Conservation (phyloP, 2,329 filamentous ascomycete species). For the Berkeleyomyces basicola region DNA sequence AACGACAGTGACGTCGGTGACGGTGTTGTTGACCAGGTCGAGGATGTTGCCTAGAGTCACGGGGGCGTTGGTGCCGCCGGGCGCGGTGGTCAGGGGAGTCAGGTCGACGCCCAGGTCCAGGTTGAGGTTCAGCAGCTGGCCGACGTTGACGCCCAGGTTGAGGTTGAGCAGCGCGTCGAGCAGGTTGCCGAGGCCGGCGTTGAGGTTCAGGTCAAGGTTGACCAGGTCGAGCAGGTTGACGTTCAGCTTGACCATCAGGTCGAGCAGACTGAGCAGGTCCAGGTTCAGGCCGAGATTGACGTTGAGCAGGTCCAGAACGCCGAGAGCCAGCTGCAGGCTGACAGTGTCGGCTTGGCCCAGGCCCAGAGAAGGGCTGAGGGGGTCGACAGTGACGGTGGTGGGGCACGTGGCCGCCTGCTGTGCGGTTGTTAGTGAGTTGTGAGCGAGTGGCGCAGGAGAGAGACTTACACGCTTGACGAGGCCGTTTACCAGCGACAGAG, state of each 20-base stretch:
- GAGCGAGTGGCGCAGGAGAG: not conserved
- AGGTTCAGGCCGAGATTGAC: slow-evolving; percentile 3
- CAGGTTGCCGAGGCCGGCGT: slow-evolving; percentile 4
- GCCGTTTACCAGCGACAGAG: not conserved
- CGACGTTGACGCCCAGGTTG: slow-evolving; percentile 5
- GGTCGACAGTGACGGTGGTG: slow-evolving; percentile 9
- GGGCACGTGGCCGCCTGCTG: not conserved
- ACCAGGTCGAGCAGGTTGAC: slow-evolving; percentile 12
- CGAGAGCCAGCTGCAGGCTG: slow-evolving; percentile 5
- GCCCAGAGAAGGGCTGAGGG: slow-evolving; percentile 1
- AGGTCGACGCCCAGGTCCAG: slow-evolving; percentile 8
- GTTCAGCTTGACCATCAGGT: slow-evolving; percentile 6
- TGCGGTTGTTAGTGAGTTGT: not conserved
- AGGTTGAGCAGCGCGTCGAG: slow-evolving; percentile 5
- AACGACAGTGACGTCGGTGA: not conserved
- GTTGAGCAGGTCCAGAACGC: slow-evolving; percentile 8
- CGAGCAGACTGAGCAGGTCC: slow-evolving; percentile 5
- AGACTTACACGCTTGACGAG: slow-evolving; percentile 8
- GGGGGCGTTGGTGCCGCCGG: not conserved
- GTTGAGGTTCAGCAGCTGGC: slow-evolving; percentile 5
- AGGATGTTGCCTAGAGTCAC: slow-evolving; percentile 8
- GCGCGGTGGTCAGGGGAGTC: not conserved
- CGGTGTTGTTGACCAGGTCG: slow-evolving; percentile 1
- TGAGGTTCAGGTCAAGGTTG: slow-evolving; percentile 9
- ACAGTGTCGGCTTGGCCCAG: slow-evolving; percentile 5